These are phyloP conservation scores for Exophiala sp. DNA, from an alignment of 2,329 filamentous ascomycete genomes.

Conservation along the genomic window DNA sequence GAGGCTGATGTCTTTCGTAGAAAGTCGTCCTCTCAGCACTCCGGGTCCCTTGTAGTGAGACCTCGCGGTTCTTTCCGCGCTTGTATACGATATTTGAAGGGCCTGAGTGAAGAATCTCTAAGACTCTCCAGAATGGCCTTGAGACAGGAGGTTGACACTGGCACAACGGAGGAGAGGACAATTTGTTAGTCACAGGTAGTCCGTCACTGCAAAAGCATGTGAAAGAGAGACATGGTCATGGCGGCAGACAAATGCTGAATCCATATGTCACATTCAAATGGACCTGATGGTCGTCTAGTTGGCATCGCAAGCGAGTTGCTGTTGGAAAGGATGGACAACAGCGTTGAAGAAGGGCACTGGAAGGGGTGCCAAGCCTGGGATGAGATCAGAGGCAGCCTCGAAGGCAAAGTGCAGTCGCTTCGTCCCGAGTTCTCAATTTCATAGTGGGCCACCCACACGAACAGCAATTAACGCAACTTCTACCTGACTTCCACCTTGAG, in stretches of 20 bases:
- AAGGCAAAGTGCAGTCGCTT: neutral
- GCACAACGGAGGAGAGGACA: too few species aligned
- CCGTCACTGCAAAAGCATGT: too few species aligned
- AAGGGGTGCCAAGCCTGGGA: neutral
- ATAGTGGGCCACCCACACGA: slow-evolving; percentile 1
- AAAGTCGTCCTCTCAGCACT: too few species aligned
- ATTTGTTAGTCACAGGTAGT: too few species aligned
- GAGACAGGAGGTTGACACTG: neutral
- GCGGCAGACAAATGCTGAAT: too few species aligned
- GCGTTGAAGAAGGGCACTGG: neutral
- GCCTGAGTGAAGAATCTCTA: neutral
- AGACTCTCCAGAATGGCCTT: neutral
- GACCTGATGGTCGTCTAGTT: neutral
- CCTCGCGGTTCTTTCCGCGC: neutral
- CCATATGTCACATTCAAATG: neutral
- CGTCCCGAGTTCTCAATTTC: neutral
- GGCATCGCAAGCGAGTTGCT: too few species aligned
- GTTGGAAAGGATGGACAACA: neutral
- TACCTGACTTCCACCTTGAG: neutral
- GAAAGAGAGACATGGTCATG: too few species aligned
- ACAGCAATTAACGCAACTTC: neutral
- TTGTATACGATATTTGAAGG: neutral
- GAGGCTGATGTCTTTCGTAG: neutral
- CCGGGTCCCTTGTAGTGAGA: neutral
- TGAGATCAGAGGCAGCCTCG: neutral